phyloP scores from a whole-genome alignment of 1,139 yeast genomes.

The Saccharomyces hybrid region DNA sequence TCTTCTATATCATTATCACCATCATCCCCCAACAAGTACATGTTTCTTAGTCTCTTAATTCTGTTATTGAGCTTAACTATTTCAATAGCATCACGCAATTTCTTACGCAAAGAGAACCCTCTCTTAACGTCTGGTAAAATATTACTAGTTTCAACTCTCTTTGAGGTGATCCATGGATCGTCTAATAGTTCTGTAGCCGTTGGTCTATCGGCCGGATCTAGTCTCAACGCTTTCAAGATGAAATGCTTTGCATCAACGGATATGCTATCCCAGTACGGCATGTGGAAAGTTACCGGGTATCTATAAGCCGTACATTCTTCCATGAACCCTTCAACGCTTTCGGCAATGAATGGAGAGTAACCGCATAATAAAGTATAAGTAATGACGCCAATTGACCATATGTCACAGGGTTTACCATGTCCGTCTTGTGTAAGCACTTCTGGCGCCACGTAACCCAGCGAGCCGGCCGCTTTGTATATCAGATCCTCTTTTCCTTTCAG shows the following conservation, averaged over 20 bases:
- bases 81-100: constrained; percentile 80
- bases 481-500: constrained; percentile 52
- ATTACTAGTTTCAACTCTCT: constrained; percentile 47
- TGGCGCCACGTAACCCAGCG: constrained; percentile 92
- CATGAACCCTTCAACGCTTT: constrained; percentile 71
- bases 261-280: constrained; percentile 78
- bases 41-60: constrained; percentile 54
- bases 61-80: constrained; percentile 69
- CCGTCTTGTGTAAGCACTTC: constrained; percentile 73
- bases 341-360: constrained; percentile 85
- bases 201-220: constrained; percentile 58
- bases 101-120: constrained; percentile 78
- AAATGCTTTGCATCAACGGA: constrained; percentile 70
- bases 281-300: constrained; percentile 66
- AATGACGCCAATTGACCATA: constrained; percentile 90
- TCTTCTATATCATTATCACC: constrained; percentile 32
- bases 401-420: constrained; percentile 87
- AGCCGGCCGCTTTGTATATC: constrained; percentile 75
- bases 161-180: constrained; percentile 63
- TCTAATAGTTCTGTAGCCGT: constrained; percentile 55
- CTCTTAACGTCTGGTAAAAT: constrained; percentile 65
- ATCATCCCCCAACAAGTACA: constrained; percentile 41
- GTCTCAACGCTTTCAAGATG: constrained; percentile 56
- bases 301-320: constrained; percentile 67
- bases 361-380: constrained; percentile 88